Percentiles rank a stretch among this genome's conserved stretches.
Conservation (phyloP, 306 rosid genomes). For the Lablab purpureus region DNA sequence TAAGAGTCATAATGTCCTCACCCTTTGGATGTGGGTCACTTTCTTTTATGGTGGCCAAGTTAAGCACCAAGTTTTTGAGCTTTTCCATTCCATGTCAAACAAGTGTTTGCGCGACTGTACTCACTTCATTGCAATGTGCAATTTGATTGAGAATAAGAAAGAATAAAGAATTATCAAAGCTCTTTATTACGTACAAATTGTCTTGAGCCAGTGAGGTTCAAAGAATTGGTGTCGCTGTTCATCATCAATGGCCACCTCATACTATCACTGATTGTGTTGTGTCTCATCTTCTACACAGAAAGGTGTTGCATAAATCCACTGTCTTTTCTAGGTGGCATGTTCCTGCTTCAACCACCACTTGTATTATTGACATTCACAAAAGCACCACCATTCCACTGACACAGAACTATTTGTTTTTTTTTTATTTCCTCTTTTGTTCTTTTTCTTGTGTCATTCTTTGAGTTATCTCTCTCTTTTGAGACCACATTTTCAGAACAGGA, state of each 20-base stretch:
- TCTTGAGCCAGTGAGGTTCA: constrained; percentile 1
- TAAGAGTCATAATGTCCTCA: constrained; percentile 20
- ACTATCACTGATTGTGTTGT: not conserved
- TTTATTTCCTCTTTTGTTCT: not conserved
- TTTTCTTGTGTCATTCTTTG: constrained; percentile 27
- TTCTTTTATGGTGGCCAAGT: constrained; percentile 34
- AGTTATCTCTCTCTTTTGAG: constrained; percentile 24
- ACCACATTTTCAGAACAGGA: constrained; percentile 30
- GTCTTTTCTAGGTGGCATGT: constrained; percentile 41
- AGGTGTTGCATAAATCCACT: constrained; percentile 41
- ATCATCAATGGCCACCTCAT: constrained; percentile 39
- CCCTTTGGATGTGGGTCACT: constrained; percentile 32
- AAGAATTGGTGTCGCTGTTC: not conserved
- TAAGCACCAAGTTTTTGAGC: constrained; percentile 31
- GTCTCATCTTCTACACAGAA: constrained; percentile 35
- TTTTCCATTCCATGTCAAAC: constrained; percentile 16
- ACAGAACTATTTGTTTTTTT: not conserved
- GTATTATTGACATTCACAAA: not conserved
- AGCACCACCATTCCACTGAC: constrained; percentile 27
- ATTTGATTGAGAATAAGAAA: constrained; percentile 3
- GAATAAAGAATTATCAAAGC: constrained; percentile 4
- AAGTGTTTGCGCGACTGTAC: not conserved
- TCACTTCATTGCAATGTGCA: constrained; percentile 7
- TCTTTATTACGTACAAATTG: not conserved
- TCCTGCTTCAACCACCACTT: constrained; percentile 17